Base-by-base conservation (phyloP, 2,329 filamentous ascomycete genomes). In the Botrytis porri region DNA sequence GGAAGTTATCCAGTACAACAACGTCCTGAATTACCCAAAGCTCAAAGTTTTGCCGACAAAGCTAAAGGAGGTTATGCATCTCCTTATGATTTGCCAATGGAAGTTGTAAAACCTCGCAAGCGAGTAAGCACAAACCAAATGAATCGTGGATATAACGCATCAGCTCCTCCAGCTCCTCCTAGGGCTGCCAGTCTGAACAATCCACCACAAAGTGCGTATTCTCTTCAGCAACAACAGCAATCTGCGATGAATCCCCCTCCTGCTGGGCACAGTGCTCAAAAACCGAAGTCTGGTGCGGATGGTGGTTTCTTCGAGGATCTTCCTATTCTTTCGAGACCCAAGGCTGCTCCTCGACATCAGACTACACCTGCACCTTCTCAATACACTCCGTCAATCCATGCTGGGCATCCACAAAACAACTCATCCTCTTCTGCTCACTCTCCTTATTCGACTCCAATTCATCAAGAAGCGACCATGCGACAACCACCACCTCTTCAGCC, bases 81-180 rank as follows among this genome's bases (percentile, higher is more conserved):
- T 32, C 96, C 96, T 0, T 99, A 98, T 79, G 97, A 99, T 83
- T 86, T 99, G 32, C 96, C 96, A 6, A 93, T 96, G 83, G 95
- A 98, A 71, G 88, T 99, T 43, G 88, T 92, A 41, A 92, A 92
- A 77, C 89, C 86, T 39, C 92, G 79, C 86, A 91, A 92, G 84
- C 85, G 91, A 70, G 81, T 85, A 9, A 89, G 87, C 78, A 85
- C 87, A 78, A 88, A 88, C 61, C 76, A 79, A 70, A 76, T 80
- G 74, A 77, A 75, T 62, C 74, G 74, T 64, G 73, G 74, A 54
- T 75, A 74, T 70, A 77, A 75, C 82, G 61, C 70, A 63, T 60
- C 74, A 66, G 45, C 76, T 69, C 72, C 75, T 37, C 63, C 73
- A 41, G 74, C 79, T 57, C 80, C 80, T 41, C 77, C 80, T 10